phyloP scores from a whole-genome alignment of 768 basidiomycete species.

The Xanthoconium stramineum region DNA sequence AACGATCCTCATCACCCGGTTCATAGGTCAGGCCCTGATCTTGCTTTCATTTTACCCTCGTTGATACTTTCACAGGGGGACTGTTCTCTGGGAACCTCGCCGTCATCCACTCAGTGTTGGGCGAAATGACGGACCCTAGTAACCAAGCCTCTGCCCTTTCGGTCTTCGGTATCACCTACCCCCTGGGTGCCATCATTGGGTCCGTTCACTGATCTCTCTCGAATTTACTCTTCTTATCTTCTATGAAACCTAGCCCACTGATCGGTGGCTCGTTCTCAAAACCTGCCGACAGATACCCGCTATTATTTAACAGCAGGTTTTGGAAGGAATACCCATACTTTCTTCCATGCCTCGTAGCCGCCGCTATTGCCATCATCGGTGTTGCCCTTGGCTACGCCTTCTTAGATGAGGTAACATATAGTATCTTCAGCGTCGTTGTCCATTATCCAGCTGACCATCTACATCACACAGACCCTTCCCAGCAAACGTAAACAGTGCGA shows the following conservation, averaged over 20 bases:
- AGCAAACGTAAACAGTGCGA: slow-evolving; percentile 34
- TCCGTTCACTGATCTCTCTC: slow-evolving; percentile 26
- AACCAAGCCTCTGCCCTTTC: slow-evolving; percentile 61
- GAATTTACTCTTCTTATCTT: slow-evolving; percentile 1
- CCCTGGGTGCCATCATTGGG: slow-evolving; percentile 58
- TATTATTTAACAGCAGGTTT: slow-evolving; percentile 41
- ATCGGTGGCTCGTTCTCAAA: slow-evolving; percentile 61
- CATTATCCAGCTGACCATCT: slow-evolving; percentile 4
- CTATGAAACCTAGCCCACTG: slow-evolving; percentile 42
- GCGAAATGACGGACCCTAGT: slow-evolving; percentile 61
- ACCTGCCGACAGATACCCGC: slow-evolving; percentile 49
- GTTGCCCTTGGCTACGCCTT: slow-evolving; percentile 44
- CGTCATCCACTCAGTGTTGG: slow-evolving; percentile 60
- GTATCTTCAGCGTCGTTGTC: slow-evolving; percentile 3
- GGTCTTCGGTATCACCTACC: slow-evolving; percentile 60
- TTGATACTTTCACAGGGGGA: slow-evolving; percentile 42
- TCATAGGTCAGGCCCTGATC: slow-evolving; percentile 39
- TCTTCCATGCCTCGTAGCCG: slow-evolving; percentile 54
- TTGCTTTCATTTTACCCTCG: background rate
- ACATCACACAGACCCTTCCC: slow-evolving; percentile 42
- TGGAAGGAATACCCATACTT: slow-evolving; percentile 56
- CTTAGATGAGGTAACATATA: slow-evolving; percentile 49
- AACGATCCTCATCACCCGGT: slow-evolving; percentile 48
- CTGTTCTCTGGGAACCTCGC: slow-evolving; percentile 60
- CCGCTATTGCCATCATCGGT: slow-evolving; percentile 40